These are phyloP conservation scores for Spathaspora passalidarum DNA, from an alignment of 805 yeast genomes.

Conservation along the genomic window DNA sequence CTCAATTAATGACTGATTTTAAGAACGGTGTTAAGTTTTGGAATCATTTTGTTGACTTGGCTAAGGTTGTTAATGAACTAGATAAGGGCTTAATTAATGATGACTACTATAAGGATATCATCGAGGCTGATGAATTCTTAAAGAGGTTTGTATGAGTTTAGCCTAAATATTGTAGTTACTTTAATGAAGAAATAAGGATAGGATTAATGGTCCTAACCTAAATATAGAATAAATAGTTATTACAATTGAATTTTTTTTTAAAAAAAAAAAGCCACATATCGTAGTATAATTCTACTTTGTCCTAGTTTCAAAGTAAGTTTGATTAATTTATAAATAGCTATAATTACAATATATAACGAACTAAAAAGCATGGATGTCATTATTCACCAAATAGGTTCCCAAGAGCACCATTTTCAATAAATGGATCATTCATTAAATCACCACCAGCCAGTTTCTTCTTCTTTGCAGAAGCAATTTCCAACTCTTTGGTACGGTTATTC, in stretches of 20 bases:
- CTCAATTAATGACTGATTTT: slow-evolving; percentile 30
- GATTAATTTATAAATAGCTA: neutral
- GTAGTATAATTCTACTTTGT: too few species aligned
- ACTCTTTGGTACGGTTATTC: slow-evolving; percentile 51
- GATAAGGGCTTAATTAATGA: slow-evolving; percentile 26
- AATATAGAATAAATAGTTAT: too few species aligned
- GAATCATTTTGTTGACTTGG: slow-evolving; percentile 28
- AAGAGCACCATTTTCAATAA: slow-evolving; percentile 64
- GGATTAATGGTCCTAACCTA: too few species aligned
- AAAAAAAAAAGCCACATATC: too few species aligned
- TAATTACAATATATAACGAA: too few species aligned
- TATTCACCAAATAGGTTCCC: slow-evolving; percentile 44
- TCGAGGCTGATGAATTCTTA: slow-evolving; percentile 30
- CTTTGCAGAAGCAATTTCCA: slow-evolving; percentile 46
- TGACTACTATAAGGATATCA: slow-evolving; percentile 18
- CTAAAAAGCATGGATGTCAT: too few species aligned
- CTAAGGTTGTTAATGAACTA: slow-evolving; percentile 21
- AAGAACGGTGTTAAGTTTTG: slow-evolving; percentile 32
- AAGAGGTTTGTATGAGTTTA: slow-evolving; percentile 17
- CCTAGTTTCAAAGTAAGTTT: too few species aligned
- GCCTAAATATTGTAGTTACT: too few species aligned
- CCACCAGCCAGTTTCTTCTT: slow-evolving; percentile 42
- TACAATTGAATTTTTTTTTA: too few species aligned
- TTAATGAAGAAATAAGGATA: too few species aligned
- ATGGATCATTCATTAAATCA: slow-evolving; percentile 72